These are phyloP conservation scores for Lolium multiflorum DNA, from an alignment of 176 grass and related monocot species.

Conservation along the genomic window DNA sequence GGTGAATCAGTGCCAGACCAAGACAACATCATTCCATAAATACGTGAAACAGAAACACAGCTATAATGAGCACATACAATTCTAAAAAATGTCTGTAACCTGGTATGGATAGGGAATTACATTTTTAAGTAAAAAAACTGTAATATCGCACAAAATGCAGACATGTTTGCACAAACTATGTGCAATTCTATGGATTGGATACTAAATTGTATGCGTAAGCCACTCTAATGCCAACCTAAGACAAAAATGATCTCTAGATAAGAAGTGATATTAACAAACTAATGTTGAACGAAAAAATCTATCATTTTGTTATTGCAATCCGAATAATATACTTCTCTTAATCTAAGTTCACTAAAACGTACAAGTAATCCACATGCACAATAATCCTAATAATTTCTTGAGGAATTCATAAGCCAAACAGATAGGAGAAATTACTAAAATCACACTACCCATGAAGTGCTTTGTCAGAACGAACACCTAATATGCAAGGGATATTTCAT, in stretches of 20 bases:
- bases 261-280: neutral
- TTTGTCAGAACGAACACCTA: neutral
- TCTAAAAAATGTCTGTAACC: neutral
- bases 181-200: neutral
- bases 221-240: neutral
- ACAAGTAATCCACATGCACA: neutral
- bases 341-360: neutral
- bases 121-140: neutral
- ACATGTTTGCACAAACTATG: neutral
- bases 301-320: neutral
- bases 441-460: neutral
- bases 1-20: slow-evolving; percentile 35
- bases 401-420: neutral
- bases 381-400: neutral
- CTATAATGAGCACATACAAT: neutral
- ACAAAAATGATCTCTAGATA: neutral
- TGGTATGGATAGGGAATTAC: neutral
- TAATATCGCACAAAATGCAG: neutral
- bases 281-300: neutral
- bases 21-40: slow-evolving; percentile 31
- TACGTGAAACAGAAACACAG: slow-evolving; percentile 27
- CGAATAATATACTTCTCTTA: neutral
- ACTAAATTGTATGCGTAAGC: neutral
- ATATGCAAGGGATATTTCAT: slow-evolving; percentile 4
- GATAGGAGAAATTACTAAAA: neutral